Evolutionary conservation across 2,329 filamentous ascomycete genomes (phyloP).

Genomic region (Shiraia sp.): DNA sequence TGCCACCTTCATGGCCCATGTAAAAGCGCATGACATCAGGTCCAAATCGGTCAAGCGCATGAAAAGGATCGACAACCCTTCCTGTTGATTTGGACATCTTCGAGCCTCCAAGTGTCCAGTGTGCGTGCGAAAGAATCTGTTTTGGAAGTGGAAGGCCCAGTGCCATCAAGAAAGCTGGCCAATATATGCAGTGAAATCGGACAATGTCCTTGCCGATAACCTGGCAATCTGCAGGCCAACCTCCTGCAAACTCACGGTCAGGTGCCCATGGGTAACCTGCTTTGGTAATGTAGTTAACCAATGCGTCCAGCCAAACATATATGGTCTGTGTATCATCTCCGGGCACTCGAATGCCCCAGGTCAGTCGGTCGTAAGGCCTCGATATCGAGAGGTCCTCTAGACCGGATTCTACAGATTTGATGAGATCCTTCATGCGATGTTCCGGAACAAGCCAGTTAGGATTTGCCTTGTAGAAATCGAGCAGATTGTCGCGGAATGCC

Average conservation of each 20-base stretch:
- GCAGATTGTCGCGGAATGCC: constrained; percentile 74
- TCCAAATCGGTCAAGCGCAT: constrained; percentile 86
- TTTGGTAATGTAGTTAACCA: constrained; percentile 90
- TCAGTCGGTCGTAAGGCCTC: constrained; percentile 73
- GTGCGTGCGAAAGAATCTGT: constrained; percentile 83
- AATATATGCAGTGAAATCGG: constrained; percentile 94
- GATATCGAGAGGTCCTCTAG: constrained; percentile 90
- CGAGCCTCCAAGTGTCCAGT: constrained; percentile 88
- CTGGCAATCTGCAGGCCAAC: constrained; percentile 91
- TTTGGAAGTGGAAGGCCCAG: constrained; percentile 77
- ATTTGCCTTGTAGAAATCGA: constrained; percentile 79
- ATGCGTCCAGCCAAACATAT: constrained; percentile 96
- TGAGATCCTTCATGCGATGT: constrained; percentile 75
- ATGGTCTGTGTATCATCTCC: constrained; percentile 85
- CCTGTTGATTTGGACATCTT: constrained; percentile 98
- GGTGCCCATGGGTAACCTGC: constrained; percentile 83
- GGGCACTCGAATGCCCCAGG: constrained; percentile 89
- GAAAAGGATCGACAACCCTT: constrained; percentile 93
- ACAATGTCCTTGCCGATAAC: constrained; percentile 96
- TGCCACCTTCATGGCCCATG: constrained; percentile 77
- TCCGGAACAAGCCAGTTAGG: constrained; percentile 76
- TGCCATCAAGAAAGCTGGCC: constrained; percentile 94
- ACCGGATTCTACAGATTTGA: constrained; percentile 74
- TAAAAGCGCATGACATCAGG: constrained; percentile 89
- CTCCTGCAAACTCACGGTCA: constrained; percentile 61